phyloP scores from a whole-genome alignment of 805 yeast species.

The Tetrapisispora arboricola region DNA sequence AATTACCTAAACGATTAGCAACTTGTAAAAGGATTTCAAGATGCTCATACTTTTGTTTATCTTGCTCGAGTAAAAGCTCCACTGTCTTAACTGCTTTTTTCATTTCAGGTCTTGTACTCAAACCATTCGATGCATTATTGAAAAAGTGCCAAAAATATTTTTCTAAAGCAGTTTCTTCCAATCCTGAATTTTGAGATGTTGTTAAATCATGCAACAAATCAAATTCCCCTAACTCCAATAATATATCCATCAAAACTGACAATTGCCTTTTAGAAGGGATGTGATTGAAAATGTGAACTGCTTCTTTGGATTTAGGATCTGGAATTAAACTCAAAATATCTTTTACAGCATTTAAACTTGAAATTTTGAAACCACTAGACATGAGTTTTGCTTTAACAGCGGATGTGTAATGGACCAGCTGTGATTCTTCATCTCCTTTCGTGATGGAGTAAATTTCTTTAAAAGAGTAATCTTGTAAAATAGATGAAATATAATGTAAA shows the following conservation, averaged over 20 bases:
- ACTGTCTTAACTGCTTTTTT: slow-evolving; percentile 28
- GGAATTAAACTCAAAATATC: neutral
- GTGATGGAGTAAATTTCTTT: slow-evolving; percentile 15
- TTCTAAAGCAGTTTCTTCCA: slow-evolving; percentile 13
- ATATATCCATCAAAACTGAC: slow-evolving; percentile 18
- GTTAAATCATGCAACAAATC: slow-evolving; percentile 16
- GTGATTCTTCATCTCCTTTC: slow-evolving; percentile 15
- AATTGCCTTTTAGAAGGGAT: slow-evolving; percentile 9
- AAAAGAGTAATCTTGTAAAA: slow-evolving; percentile 10
- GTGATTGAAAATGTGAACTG: slow-evolving; percentile 9
- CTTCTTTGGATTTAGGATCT: neutral
- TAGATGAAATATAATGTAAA: slow-evolving; percentile 9
- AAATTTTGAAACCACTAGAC: neutral
- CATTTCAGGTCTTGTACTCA: slow-evolving; percentile 31
- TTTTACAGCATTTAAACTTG: neutral
- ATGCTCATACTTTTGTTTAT: slow-evolving; percentile 5
- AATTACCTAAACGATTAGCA: slow-evolving; percentile 23
- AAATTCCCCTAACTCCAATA: slow-evolving; percentile 24
- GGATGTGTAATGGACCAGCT: slow-evolving; percentile 17
- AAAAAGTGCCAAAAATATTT: slow-evolving; percentile 34
- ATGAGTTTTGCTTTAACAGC: slow-evolving; percentile 5
- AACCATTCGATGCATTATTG: slow-evolving; percentile 35
- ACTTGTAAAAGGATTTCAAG: slow-evolving; percentile 19
- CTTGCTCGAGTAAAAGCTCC: slow-evolving; percentile 9
- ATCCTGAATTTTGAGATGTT: slow-evolving; percentile 4